Conservation (phyloP, 1,284 basidiomycete species). For the Papiliotrema fonsecae region DNA sequence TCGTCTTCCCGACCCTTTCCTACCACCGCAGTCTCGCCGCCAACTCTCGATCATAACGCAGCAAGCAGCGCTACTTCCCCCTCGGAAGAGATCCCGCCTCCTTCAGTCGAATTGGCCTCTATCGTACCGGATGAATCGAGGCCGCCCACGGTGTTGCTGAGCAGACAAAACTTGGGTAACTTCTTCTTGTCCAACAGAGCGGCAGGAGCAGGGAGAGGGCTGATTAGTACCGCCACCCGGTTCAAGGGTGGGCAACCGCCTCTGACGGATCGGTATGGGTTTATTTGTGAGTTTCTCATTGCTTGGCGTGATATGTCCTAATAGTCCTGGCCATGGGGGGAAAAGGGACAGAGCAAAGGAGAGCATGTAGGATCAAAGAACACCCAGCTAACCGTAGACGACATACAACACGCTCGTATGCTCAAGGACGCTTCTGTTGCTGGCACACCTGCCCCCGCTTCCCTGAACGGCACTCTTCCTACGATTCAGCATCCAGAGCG, state of each 20-base stretch:
- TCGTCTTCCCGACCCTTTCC: conserved; percentile 30
- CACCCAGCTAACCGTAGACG: conserved; percentile 51
- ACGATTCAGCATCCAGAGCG: conserved; percentile 7
- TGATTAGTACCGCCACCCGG: conserved; percentile 47
- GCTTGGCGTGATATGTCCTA: background rate
- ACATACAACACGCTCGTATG: conserved; percentile 75
- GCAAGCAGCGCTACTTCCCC: conserved; percentile 25
- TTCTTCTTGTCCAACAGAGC: conserved; percentile 34
- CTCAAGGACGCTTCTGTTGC: conserved; percentile 59
- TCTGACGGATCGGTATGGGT: conserved; percentile 89
- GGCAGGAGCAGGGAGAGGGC: conserved; percentile 35
- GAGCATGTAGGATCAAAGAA: too few species aligned
- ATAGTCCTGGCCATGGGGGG: too few species aligned
- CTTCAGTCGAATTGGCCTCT: conserved; percentile 74
- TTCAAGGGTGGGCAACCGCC: conserved; percentile 59
- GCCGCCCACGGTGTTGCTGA: conserved; percentile 61
- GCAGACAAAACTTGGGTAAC: conserved; percentile 37
- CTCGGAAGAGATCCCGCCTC: conserved; percentile 25
- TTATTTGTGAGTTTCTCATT: conserved; percentile 67
- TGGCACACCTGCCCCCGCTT: conserved; percentile 38
- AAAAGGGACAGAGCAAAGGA: too few species aligned
- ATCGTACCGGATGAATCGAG: conserved; percentile 80
- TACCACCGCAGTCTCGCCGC: conserved; percentile 24
- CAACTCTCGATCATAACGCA: conserved; percentile 7
- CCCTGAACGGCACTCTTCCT: conserved; percentile 32